Conservation (phyloP, 208 protist species). For the Crithidia fasciculata region DNA sequence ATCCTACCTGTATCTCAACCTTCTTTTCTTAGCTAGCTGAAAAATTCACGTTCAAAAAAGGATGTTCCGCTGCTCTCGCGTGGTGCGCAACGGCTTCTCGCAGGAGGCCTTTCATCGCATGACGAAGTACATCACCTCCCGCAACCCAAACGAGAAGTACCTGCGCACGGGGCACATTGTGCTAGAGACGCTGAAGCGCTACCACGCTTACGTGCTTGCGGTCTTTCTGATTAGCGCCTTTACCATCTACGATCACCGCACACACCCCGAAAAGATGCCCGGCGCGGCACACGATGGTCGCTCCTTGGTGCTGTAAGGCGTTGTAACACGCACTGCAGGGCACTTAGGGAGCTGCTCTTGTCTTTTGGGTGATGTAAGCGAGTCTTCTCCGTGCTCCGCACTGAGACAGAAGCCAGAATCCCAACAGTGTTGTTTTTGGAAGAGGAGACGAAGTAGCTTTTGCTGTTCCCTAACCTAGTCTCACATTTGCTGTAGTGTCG, state of each 20-base stretch:
- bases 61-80: constrained; percentile 37
- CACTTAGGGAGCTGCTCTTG: too few relatives aligned
- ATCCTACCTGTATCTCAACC: too few relatives aligned
- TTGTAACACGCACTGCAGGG: too few relatives aligned
- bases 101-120: constrained; percentile 87
- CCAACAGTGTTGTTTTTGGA: too few relatives aligned
- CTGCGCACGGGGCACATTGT: constrained; percentile 84
- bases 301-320: constrained; percentile 74
- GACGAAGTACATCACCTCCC: constrained; percentile 88
- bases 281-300: constrained; percentile 76
- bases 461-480: too few relatives aligned
- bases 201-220: constrained; percentile 80
- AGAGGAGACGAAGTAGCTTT: too few relatives aligned
- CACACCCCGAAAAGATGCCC: constrained; percentile 65
- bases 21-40: too few relatives aligned
- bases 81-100: constrained; percentile 54
- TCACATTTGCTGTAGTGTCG: too few relatives aligned
- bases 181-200: constrained; percentile 81
- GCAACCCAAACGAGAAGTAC: constrained; percentile 87
- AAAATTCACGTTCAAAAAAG: neutral
- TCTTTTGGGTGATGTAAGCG: too few relatives aligned
- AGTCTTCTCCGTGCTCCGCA: neutral
- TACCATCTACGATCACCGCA: constrained; percentile 67
- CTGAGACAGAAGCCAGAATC: too few relatives aligned
- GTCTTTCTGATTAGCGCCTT: constrained; percentile 65